Conservation (phyloP, 257 asterid genomes). For the Solanum corneliomulleri region DNA sequence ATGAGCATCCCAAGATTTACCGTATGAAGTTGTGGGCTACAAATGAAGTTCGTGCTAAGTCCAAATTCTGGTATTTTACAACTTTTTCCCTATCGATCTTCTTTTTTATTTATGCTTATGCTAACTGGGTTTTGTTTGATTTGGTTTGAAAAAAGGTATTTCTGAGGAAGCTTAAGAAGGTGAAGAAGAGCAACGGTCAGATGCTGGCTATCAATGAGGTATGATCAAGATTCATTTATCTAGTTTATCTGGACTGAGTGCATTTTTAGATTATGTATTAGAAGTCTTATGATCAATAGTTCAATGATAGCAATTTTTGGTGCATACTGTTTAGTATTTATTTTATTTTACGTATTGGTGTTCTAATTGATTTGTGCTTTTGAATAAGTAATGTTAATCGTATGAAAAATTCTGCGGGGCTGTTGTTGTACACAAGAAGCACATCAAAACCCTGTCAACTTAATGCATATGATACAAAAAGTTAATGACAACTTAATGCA, state of each 20-base stretch:
- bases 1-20: constrained; percentile 81
- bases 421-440: not conserved
- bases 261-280: not conserved
- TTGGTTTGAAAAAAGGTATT: constrained; percentile 33
- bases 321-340: not conserved
- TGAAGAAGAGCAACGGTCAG: constrained; percentile 81
- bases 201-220: constrained; percentile 88
- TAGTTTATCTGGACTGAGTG: not conserved
- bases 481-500: not conserved
- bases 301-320: not conserved
- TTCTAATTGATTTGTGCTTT: not conserved
- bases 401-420: not conserved
- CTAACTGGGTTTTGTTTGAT: not conserved
- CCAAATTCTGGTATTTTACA: constrained; percentile 53
- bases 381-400: not conserved
- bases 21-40: constrained; percentile 65
- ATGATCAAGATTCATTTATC: not conserved
- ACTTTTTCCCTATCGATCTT: not conserved
- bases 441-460: not conserved
- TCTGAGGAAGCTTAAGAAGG: constrained; percentile 88
- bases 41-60: constrained; percentile 57
- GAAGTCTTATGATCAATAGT: not conserved
- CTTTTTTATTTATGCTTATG: not conserved
- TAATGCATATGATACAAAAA: no score
- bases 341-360: not conserved